Percentiles rank a stretch among this genome's conserved stretches.
Evolutionary conservation across 2,329 filamentous ascomycete species (phyloP).

Genomic region (Exophiala sp.): DNA sequence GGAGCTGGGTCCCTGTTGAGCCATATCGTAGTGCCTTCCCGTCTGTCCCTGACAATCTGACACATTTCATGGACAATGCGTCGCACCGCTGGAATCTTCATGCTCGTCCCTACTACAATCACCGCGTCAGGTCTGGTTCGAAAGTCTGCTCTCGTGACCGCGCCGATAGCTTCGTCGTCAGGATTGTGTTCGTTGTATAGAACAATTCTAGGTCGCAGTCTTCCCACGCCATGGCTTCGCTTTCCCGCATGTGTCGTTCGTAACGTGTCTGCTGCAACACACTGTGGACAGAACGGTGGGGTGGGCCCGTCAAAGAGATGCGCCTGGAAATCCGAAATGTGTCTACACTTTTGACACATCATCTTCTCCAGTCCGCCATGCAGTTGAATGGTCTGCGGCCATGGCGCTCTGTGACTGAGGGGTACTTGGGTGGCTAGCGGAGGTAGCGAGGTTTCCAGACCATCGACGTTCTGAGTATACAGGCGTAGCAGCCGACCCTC

Average conservation of each 20-base stretch:
- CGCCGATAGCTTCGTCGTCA: constrained; percentile 91
- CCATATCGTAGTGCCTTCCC: constrained; percentile 84
- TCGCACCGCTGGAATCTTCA: constrained; percentile 90
- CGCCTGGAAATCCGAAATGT: constrained; percentile 68
- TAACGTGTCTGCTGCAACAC: constrained; percentile 66
- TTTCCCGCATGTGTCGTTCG: constrained; percentile 73
- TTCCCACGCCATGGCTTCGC: constrained; percentile 86
- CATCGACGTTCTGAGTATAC: constrained; percentile 96
- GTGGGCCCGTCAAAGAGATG: constrained; percentile 77
- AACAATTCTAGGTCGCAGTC: constrained; percentile 84
- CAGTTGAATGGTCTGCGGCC: constrained; percentile 88
- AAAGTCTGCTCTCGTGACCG: constrained; percentile 79
- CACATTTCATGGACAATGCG: constrained; percentile 89
- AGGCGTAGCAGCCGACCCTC: constrained; percentile 82
- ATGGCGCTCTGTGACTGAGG: constrained; percentile 75
- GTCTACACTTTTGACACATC: constrained; percentile 89
- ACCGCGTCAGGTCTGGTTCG: constrained; percentile 82
- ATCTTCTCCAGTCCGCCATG: constrained; percentile 93
- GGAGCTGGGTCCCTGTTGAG: constrained; percentile 87
- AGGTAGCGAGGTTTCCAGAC: constrained; percentile 76
- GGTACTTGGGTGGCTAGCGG: constrained; percentile 77
- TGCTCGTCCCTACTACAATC: constrained; percentile 87
- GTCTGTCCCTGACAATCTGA: constrained; percentile 71
- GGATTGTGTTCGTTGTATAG: constrained; percentile 97
- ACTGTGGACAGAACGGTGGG: constrained; percentile 71